Evolutionary conservation across 768 basidiomycete species (phyloP), one percentile per base, ranked within the genome.

Genomic region (Kwoniella sp.): DNA sequence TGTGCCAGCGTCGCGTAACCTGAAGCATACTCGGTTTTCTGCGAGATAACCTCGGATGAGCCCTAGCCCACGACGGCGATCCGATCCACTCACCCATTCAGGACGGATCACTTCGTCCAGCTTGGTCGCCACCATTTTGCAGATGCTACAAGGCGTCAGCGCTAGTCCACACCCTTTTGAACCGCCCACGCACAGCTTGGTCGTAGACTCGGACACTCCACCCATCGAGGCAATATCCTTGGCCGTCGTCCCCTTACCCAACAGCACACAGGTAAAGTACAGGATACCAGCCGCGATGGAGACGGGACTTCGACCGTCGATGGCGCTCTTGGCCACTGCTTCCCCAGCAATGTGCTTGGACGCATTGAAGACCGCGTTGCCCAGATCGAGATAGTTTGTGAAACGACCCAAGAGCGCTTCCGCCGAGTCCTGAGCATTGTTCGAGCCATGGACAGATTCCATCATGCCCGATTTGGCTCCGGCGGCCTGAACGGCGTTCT

Each of bases 281-380:
- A 99, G 90, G 17, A 89, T 88, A 33, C 89, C 90, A 34, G 89
- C 89, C n/a, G 93, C 95, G 61, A 99, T 91, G n/a, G 95, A 95
- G 45, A 96, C 88, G 1, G 93, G 93, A 65, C 85, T 89, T 56
- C 95, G 80, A 22, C 95, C 95, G 69, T 91, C 90, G 28, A 91
- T 90, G 2, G 46, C 47, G 3, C 56, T 52, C 27, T 63, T 74
- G 19, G 65, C 67, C 20, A 57, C 56, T 8, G 71, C 69, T n/a
- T 59, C 53, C 15, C 57, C 59, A 23, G 65, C 71, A 43, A 75
- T 68, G 39, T 74, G 67, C 48, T 71, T 73, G 5, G 74, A 70
- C 7, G 65, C 67, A 34, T 73, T 72, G 48, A 63, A 60, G 26
- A 73, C 59, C 1, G 50, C 46, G 39, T 67, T 64, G 31, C 57